Conservation (phyloP, 1,284 basidiomycete genomes). For the Cutaneotrichosporon cavernicola region DNA sequence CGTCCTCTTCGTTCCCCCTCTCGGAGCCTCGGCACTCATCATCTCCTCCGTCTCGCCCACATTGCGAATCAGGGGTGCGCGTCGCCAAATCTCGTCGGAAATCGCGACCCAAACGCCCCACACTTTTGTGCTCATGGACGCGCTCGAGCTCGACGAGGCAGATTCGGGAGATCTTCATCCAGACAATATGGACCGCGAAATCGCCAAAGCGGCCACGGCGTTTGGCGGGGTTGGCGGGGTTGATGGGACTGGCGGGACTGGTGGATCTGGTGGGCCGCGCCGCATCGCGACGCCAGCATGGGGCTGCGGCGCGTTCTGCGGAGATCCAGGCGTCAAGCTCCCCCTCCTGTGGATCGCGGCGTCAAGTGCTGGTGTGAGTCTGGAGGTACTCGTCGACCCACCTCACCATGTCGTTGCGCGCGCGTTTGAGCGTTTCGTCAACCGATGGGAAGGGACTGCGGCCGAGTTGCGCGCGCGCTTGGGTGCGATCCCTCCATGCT, state of each 20-base stretch:
- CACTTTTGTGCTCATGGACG: slow-evolving; percentile 3
- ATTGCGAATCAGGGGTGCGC: background rate
- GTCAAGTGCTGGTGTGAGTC: background rate
- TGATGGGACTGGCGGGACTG: too few relatives aligned
- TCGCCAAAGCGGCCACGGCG: background rate
- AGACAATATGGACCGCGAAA: slow-evolving; percentile 3
- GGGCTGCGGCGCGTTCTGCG: slow-evolving; percentile 14
- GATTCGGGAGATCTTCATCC: background rate
- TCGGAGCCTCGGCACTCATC: background rate
- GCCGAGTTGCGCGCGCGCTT: too few relatives aligned
- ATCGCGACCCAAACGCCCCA: background rate
- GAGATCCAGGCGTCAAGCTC: slow-evolving; percentile 6
- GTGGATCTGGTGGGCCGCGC: too few relatives aligned
- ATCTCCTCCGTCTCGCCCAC: background rate
- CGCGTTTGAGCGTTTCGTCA: too few relatives aligned
- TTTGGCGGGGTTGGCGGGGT: background rate
- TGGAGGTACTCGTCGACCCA: background rate
- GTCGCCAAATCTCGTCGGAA: background rate
- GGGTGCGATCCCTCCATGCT: too few relatives aligned
- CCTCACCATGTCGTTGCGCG: background rate
- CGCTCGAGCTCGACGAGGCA: background rate
- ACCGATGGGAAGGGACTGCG: too few relatives aligned
- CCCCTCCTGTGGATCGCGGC: slow-evolving; percentile 7
- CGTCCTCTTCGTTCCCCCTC: background rate
- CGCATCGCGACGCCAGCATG: background rate